Base-by-base conservation (phyloP, 371 early-diverging fungal species). In the Mortierella sp. region DNA sequence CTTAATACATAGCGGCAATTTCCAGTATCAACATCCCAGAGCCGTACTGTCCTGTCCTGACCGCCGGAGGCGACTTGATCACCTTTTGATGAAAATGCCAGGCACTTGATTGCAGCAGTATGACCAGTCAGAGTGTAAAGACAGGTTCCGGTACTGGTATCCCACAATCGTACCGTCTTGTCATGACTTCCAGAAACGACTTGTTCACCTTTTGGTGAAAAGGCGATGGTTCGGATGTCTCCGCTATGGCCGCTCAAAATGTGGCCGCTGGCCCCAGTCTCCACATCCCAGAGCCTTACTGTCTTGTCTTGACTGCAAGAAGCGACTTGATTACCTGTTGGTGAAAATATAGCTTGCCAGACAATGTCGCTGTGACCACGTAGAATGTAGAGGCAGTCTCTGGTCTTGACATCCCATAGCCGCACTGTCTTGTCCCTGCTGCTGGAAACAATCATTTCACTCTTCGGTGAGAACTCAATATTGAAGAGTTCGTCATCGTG, bases 161-260 rank as follows among this genome's bases (percentile, higher is more conserved):
- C 48, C 48, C 48, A 48, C 48, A 48, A 23, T 23, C 48, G 48
- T 3, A 48, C 48, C 23, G 48, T 48, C 5, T 48, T 26, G 26
- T 48, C 48, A 19, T 26, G 3, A 23, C 48, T 48, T 18, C 48
- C 48, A 19, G 48, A 48, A 8, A 23, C 48, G 13, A 48, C 23
- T 23, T 26, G 48, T 5, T 23, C 24, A 23, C 48, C 48, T 2
- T 5, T 48, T 3, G 48, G 26, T 3, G 48, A 48, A 26, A 21
- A 48, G 2, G 13, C 4, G 24, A 48, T 24, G 24, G 8, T 14
- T 23, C 5, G 2, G 8, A 48, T 13, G 3, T 2, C n/a, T 9
- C 13, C 24, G 48, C 6, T 48, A 13, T 48, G 48, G 7, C 48
- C 48, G 5, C 26, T 26, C 48, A 48, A 48, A 13, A 48, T 24